Base-by-base conservation (phyloP, 2,329 filamentous ascomycete species). In the Calonectria pauciramosa region DNA sequence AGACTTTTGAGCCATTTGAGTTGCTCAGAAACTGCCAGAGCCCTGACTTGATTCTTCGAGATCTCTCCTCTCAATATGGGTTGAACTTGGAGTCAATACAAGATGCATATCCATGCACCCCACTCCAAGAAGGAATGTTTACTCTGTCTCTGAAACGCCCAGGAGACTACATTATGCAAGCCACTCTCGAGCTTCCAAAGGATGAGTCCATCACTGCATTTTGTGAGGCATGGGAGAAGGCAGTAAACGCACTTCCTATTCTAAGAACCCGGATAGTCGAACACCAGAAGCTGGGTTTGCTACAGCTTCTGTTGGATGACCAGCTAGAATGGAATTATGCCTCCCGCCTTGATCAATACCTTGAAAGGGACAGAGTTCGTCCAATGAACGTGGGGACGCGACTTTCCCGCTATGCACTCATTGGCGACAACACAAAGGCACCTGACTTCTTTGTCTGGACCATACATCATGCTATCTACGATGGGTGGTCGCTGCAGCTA, bases 41-140 rank as follows among this genome's bases (percentile, higher is more conserved):
- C n/a, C 10, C 44, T 5, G 44, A 47, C 4, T 23, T 10, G n/a
- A 47, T 47, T 47, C 2, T 47, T 23, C 8, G 11, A 47, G 44
- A 47, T 23, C 13, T 47, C n/a, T 28, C 51, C 16, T 28, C 23
- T 9, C 51, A 54, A 23, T 32, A 32, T 10, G 26, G 51, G 30
- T 10, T 26, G n/a, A n/a, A 63, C n/a, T 30, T 28, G n/a, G 52
- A 34, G 11, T 32, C 38, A 8, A 73, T 82, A 28, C 77, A 83
- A 32, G 84, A 86, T 72, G 70, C 82, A 0, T 85, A 82, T 56
- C 85, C 85, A 3, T 85, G 83, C 74, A 82, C 84, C 1, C 75
- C 82, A 2, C 70, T 85, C 4, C 85, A 86, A 52, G 82, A 83
- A 70, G 83, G 84, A 4, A 78, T 86, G 10, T 75, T 86, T 44